Evolutionary conservation across 345 rosid species (phyloP).

Genomic region (Syzygium aromaticum): DNA sequence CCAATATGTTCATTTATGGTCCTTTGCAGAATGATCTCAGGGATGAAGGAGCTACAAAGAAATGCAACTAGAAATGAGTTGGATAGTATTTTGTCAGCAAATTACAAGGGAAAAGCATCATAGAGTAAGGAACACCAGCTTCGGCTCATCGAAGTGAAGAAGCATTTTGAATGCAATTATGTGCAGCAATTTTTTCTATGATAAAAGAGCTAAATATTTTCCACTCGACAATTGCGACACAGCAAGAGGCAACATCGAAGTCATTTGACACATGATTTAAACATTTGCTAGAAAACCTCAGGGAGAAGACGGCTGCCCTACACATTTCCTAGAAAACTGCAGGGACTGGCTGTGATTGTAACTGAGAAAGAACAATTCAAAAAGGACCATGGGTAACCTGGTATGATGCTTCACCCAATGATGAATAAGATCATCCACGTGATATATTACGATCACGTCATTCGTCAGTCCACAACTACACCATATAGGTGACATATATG

Average conservation of each 20-base stretch:
- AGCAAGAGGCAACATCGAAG: background rate
- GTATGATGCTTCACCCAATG: background rate
- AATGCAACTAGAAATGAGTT: background rate
- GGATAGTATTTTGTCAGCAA: background rate
- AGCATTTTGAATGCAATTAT: background rate
- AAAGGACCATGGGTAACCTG: background rate
- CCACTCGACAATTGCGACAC: background rate
- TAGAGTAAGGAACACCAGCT: background rate
- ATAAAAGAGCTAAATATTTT: background rate
- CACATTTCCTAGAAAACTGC: no score
- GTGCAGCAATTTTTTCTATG: background rate
- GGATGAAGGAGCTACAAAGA: background rate
- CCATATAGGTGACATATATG: background rate
- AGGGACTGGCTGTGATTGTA: background rate
- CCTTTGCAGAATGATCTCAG: background rate
- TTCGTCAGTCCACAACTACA: background rate
- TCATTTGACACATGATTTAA: background rate
- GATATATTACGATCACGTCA: background rate
- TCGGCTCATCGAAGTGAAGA: background rate
- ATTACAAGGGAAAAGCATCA: background rate
- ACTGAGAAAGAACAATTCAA: background rate
- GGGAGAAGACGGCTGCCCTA: background rate
- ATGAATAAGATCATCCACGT: background rate
- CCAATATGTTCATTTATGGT: no score
- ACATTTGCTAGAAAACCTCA: background rate